These are phyloP conservation scores for Neocatenulostroma microsporum DNA, from an alignment of 2,329 filamentous ascomycete genomes.

Conservation along the genomic window DNA sequence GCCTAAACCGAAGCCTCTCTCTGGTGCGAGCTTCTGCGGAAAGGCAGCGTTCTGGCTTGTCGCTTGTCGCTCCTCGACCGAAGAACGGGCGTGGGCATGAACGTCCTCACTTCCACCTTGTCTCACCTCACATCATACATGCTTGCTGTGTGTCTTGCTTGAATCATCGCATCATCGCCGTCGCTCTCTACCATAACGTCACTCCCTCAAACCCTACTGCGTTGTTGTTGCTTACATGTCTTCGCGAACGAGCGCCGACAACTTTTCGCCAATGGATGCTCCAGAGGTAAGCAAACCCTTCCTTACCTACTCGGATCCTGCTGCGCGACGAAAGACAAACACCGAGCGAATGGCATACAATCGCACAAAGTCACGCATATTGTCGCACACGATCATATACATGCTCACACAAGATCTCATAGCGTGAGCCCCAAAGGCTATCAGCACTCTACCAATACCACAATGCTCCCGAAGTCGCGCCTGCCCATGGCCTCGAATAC, in stretches of 20 bases:
- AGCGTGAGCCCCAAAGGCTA: slow-evolving; percentile 20
- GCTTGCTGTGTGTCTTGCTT: neutral
- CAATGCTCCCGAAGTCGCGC: slow-evolving; percentile 33
- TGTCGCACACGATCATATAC: too few relatives aligned
- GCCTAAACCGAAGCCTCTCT: slow-evolving; percentile 2
- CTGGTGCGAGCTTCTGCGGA: neutral
- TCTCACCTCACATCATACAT: neutral
- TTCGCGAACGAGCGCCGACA: slow-evolving; percentile 1
- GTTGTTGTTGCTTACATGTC: slow-evolving; percentile 2
- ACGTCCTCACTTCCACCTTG: neutral
- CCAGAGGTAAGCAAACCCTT: slow-evolving; percentile 2
- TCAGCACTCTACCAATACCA: slow-evolving; percentile 33
- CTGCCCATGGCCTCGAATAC: slow-evolving; percentile 32
- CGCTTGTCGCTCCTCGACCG: neutral
- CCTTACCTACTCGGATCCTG: too few relatives aligned
- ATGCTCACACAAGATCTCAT: neutral
- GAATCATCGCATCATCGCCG: neutral
- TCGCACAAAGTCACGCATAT: too few relatives aligned
- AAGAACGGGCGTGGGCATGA: neutral
- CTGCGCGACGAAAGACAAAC: too few relatives aligned
- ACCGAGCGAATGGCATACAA: neutral
- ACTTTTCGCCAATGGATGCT: slow-evolving; percentile 2
- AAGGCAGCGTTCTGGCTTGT: neutral
- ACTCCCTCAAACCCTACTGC: neutral
- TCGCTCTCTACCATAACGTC: neutral